Percentiles rank a stretch among this genome's conserved stretches.
These are phyloP conservation scores for Suillus bovinus DNA, from an alignment of 768 basidiomycete genomes.

Conservation along the genomic window DNA sequence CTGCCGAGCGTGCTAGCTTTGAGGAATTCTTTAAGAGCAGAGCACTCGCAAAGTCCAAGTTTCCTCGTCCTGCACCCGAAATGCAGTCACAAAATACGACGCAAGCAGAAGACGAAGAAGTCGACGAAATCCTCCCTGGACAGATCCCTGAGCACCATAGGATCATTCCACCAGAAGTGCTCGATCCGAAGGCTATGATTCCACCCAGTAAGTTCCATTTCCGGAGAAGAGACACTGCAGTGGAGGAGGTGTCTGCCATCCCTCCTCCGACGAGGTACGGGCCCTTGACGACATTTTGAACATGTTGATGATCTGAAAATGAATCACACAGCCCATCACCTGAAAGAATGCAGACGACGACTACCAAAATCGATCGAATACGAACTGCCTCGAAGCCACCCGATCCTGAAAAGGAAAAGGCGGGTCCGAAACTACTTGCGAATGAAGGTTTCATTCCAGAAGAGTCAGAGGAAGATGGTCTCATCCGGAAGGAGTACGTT, in stretches of 20 bases:
- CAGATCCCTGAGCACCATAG: constrained; percentile 72
- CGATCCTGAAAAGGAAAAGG: constrained; percentile 15
- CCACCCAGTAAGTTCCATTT: constrained; percentile 83
- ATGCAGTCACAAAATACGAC: constrained; percentile 14
- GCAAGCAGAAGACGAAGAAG: constrained; percentile 27
- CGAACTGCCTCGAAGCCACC: constrained; percentile 16
- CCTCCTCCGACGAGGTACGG: constrained; percentile 22
- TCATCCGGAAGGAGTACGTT: constrained; percentile 86
- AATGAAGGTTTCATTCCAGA: constrained; percentile 76
- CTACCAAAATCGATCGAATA: constrained; percentile 14
- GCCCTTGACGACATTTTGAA: background rate
- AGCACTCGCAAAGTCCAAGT: constrained; percentile 77
- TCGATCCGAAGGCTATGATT: constrained; percentile 79
- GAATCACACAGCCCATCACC: constrained; percentile 19
- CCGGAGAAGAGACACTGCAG: constrained; percentile 35
- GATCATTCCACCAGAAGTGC: constrained; percentile 75
- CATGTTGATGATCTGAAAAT: constrained; percentile 1
- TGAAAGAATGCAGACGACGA: constrained; percentile 16
- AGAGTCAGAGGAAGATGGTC: constrained; percentile 81
- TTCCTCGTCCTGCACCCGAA: constrained; percentile 50
- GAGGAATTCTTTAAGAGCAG: constrained; percentile 89
- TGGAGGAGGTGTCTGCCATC: constrained; percentile 18
- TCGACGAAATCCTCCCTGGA: constrained; percentile 33
- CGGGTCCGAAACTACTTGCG: constrained; percentile 33
- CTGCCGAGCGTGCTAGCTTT: constrained; percentile 82